These are phyloP conservation scores for Candida methanosorbosa DNA, from an alignment of 805 yeast species.

Conservation along the genomic window DNA sequence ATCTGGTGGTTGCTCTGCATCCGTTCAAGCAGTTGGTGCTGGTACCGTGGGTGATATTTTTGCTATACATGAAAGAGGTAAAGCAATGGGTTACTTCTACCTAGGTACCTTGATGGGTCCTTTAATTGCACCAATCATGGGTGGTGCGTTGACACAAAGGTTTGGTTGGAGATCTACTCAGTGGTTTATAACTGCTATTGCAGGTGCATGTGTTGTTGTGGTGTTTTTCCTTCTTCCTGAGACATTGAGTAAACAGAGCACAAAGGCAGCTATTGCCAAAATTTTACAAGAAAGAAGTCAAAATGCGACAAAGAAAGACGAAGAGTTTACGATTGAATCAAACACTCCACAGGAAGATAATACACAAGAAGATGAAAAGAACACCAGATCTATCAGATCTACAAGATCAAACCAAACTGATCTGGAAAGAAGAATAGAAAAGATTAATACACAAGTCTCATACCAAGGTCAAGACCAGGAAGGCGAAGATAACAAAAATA, in stretches of 20 bases:
- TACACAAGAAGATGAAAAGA: background rate
- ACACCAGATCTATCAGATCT: background rate
- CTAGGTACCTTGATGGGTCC: slow-evolving; percentile 81
- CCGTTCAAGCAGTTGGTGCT: slow-evolving; percentile 86
- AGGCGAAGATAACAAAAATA: slow-evolving; percentile 4
- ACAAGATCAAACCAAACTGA: background rate
- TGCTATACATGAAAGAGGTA: slow-evolving; percentile 59
- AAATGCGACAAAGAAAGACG: background rate
- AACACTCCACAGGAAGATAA: slow-evolving; percentile 3
- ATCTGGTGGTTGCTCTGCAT: slow-evolving; percentile 74
- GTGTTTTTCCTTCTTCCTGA: slow-evolving; percentile 65
- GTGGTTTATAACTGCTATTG: slow-evolving; percentile 62
- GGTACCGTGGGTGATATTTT: slow-evolving; percentile 77
- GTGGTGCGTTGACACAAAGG: slow-evolving; percentile 60
- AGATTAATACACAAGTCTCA: background rate
- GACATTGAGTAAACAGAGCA: slow-evolving; percentile 60
- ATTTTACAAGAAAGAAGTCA: slow-evolving; percentile 29
- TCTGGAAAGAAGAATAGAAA: background rate
- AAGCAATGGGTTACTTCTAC: slow-evolving; percentile 73
- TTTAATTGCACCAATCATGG: slow-evolving; percentile 67
- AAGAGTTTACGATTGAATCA: slow-evolving; percentile 16
- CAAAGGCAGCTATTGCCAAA: slow-evolving; percentile 42
- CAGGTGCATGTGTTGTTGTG: slow-evolving; percentile 42
- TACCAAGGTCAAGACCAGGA: background rate
- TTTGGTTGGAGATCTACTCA: slow-evolving; percentile 91